Base-by-base conservation (phyloP, 1,284 basidiomycete genomes). In the Pyrrhoderma lamaoense region DNA sequence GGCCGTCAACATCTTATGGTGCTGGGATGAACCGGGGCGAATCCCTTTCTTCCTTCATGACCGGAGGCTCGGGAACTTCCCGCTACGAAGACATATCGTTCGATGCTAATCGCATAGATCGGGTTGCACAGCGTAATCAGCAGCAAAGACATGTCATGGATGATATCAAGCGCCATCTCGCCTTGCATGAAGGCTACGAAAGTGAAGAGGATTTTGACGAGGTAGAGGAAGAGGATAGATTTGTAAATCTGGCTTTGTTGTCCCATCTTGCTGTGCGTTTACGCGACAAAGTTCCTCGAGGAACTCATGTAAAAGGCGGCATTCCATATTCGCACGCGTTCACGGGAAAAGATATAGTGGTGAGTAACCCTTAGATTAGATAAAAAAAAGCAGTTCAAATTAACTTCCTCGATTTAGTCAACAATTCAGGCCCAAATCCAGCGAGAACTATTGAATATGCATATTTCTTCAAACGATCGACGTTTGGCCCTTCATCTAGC, bases 291-390 rank as follows among this genome's bases (percentile, higher is more conserved):
- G 87, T 98, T 1, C 87, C 86, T 1, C 75, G 88, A 44, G 85
- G 84, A 11, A 83, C 82, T 2, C 93, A 98, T 62, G 87, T 93
- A 56, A 96, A 96, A 67, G 89, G 88, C 7, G 87, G 88, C 52
- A 87, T 94, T 42, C 85, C 89, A 0, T 94, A 93, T 65, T 84
- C 84, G 2, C 73, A 80, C 9, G 87, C 89, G 9, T 96, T 96
- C 62, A 96, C 93, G 1, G 93, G 93, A 4, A 88, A 87, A 58
- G 92, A 95, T 62, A 83, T 94, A 47, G 90, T 97, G 53, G 89
- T 93, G 68, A 62, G 90, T 77, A 11, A 14, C 23, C 36, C 31
- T 19, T 13, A 42, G 11, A 19, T 31, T 45, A 25, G 45, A 23
- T 49, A 48, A 8, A 50, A 38, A 55, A n/a, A n/a, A n/a, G n/a